phyloP scores from a whole-genome alignment of 225 moss, liverwort and hornwort genomes.

The Polytrichum formosum region DNA sequence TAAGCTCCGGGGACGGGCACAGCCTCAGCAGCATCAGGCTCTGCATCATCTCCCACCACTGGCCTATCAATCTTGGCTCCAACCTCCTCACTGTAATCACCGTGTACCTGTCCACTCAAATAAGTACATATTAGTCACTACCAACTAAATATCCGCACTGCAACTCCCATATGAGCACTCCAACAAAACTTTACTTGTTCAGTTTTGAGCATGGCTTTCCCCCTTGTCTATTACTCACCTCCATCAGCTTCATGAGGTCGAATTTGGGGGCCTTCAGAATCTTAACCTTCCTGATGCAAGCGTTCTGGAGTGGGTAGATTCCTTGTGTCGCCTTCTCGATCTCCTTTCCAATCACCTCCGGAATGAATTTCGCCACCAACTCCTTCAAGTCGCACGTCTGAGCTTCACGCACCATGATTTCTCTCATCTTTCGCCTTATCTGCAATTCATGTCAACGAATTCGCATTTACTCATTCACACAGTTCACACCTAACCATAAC shows the following conservation, averaged over 20 bases:
- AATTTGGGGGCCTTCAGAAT: conserved; percentile 66
- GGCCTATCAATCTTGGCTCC: conserved; percentile 38
- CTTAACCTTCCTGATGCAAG: conserved; percentile 55
- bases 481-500: no score
- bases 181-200: not conserved
- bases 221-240: conserved; percentile 11
- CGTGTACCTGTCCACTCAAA: conserved; percentile 17
- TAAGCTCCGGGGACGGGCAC: conserved; percentile 1
- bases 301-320: conserved; percentile 59
- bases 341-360: conserved; percentile 59
- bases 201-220: rapidly evolving
- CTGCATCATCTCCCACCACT: conserved; percentile 23
- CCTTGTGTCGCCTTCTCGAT: conserved; percentile 65
- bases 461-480: no score
- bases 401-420: conserved; percentile 41
- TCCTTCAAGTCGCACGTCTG: conserved; percentile 54
- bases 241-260: conserved; percentile 63
- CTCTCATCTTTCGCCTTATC: conserved; percentile 51
- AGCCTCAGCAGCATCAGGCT: conserved; percentile 15
- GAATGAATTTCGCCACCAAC: conserved; percentile 58
- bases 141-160: not conserved
- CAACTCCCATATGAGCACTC: not conserved
- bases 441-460: not conserved
- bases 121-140: not conserved
- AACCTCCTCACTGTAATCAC: conserved; percentile 34